Evolutionary conservation across 83 land plant genomes (phyloP).

Genomic region (Picea abies): DNA sequence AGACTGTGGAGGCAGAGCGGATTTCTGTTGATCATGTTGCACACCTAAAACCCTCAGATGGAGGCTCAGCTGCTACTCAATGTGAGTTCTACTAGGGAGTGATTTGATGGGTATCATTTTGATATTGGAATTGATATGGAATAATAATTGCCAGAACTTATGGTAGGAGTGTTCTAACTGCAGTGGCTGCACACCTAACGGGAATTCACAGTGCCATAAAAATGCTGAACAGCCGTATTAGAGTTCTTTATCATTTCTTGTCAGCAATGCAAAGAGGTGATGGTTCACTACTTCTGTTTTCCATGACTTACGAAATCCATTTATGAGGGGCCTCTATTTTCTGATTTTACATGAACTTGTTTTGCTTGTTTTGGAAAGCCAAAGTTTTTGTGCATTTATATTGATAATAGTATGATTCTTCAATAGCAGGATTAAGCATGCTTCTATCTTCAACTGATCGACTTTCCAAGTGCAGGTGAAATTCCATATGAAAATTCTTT

Average conservation of each 20-base stretch:
- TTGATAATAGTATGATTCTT: background rate
- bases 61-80: conserved; percentile 98
- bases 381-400: background rate
- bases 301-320: background rate
- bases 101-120: conserved; percentile 8
- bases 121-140: background rate
- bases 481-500: conserved; percentile 81
- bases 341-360: background rate
- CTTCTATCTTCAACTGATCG: background rate
- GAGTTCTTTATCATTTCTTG: conserved; percentile 84
- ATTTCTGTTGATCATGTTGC: conserved; percentile 99
- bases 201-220: conserved; percentile 98
- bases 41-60: conserved; percentile 98
- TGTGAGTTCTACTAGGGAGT: conserved; percentile 36
- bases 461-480: conserved; percentile 55
- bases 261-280: conserved; percentile 89
- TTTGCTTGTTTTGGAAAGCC: background rate
- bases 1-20: conserved; percentile 99
- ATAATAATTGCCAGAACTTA: background rate
- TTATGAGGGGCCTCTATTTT: no score
- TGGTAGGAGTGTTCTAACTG: conserved; percentile 2
- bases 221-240: conserved; percentile 93
- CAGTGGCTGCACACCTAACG: conserved; percentile 99
- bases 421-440: background rate
- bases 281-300: conserved; percentile 3